These are phyloP conservation scores for Komagataella pseudopastoris DNA, from an alignment of 805 yeast genomes.

Conservation along the genomic window DNA sequence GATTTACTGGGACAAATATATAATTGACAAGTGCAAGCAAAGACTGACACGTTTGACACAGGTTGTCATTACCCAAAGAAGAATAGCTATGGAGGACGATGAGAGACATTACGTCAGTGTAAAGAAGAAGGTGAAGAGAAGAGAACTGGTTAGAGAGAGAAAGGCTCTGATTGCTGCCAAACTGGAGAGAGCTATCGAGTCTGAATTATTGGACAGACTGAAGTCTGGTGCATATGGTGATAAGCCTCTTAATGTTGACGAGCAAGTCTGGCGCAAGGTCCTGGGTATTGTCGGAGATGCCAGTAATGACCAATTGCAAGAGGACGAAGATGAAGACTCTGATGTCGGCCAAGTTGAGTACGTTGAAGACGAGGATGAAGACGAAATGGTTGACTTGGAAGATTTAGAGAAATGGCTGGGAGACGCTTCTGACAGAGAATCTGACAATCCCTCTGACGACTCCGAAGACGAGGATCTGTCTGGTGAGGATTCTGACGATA, in stretches of 20 bases:
- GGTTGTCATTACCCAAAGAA: conserved; percentile 88
- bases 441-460: conserved; percentile 23
- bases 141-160: conserved; percentile 90
- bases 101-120: conserved; percentile 91
- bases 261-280: conserved; percentile 89
- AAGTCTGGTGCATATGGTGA: conserved; percentile 98
- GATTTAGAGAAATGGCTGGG: conserved; percentile 84
- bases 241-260: conserved; percentile 93
- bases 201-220: conserved; percentile 84
- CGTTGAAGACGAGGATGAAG: conserved; percentile 83
- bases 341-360: conserved; percentile 75
- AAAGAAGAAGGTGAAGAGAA: conserved; percentile 86
- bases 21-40: conserved; percentile 90
- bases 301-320: conserved; percentile 45
- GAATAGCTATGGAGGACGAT: conserved; percentile 79
- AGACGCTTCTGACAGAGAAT: conserved; percentile 16
- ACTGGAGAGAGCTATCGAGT: conserved; percentile 92
- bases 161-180: conserved; percentile 95
- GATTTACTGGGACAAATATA: conserved; percentile 85
- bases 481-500: conserved; percentile 6
- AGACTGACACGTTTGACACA: conserved; percentile 89
- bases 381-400: conserved; percentile 83
- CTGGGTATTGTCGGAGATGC: conserved; percentile 50
- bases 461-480: conserved; percentile 14
- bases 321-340: conserved; percentile 43